Percentiles rank a stretch among this genome's conserved stretches.
Evolutionary conservation across 1,284 basidiomycete species (phyloP).

Genomic region (Anthracocystis panici-leucophaei): DNA sequence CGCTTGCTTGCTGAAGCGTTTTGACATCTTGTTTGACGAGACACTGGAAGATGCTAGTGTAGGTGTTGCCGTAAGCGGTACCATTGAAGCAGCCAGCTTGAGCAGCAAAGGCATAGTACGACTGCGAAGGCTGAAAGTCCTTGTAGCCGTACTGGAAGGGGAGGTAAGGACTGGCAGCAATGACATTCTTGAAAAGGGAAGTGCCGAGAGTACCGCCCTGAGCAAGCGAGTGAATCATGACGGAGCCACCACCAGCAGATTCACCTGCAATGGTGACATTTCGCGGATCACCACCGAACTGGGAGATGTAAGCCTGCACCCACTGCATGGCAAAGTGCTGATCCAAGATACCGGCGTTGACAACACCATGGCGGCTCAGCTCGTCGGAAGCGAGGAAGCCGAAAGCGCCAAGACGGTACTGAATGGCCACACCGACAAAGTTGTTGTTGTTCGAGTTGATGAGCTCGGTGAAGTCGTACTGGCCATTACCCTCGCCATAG

Average conservation of each 20-base stretch:
- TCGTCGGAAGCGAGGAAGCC: slow-evolving; percentile 51
- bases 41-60: slow-evolving; percentile 28
- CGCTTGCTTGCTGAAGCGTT: slow-evolving; percentile 27
- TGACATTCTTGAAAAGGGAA: slow-evolving; percentile 30
- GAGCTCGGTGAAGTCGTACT: slow-evolving; percentile 39
- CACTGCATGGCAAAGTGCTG: slow-evolving; percentile 52
- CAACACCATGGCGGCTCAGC: slow-evolving; percentile 22
- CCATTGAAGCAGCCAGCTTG: slow-evolving; percentile 32
- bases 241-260: slow-evolving; percentile 42
- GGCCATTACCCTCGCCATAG: slow-evolving; percentile 41
- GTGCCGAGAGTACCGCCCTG: slow-evolving; percentile 30
- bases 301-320: slow-evolving; percentile 49
- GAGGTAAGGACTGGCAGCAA: slow-evolving; percentile 38
- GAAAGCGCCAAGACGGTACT: slow-evolving; percentile 72
- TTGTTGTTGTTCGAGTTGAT: slow-evolving; percentile 43
- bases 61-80: slow-evolving; percentile 22
- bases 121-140: slow-evolving; percentile 31
- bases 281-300: slow-evolving; percentile 51
- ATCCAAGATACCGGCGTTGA: slow-evolving; percentile 51
- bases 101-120: slow-evolving; percentile 34
- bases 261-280: slow-evolving; percentile 53
- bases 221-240: slow-evolving; percentile 40
- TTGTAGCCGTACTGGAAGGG: slow-evolving; percentile 30
- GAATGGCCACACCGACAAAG: slow-evolving; percentile 71
- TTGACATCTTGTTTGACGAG: slow-evolving; percentile 20